These are phyloP conservation scores for Teunomyces gatunensis DNA, from an alignment of 805 yeast species.

Conservation along the genomic window DNA sequence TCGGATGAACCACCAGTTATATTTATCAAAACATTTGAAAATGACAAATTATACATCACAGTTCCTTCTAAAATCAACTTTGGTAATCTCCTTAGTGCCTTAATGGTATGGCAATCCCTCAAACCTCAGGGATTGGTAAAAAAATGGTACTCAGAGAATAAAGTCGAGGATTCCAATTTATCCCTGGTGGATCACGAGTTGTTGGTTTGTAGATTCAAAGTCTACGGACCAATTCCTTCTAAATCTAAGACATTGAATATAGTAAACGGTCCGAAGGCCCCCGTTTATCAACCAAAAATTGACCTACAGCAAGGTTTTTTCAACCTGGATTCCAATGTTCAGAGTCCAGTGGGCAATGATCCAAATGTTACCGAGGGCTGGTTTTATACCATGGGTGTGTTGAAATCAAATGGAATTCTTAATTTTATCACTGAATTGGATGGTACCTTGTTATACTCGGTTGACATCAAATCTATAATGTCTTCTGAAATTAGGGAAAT, in stretches of 20 bases:
- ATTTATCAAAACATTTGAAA: slow-evolving; percentile 40
- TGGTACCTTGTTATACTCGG: slow-evolving; percentile 57
- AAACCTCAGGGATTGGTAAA: slow-evolving; percentile 52
- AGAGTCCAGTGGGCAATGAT: slow-evolving; percentile 6
- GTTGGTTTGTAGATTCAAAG: slow-evolving; percentile 61
- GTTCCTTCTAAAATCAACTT: slow-evolving; percentile 39
- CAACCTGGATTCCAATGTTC: neutral
- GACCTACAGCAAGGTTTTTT: slow-evolving; percentile 2
- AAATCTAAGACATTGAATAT: slow-evolving; percentile 36
- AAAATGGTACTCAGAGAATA: slow-evolving; percentile 49
- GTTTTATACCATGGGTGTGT: slow-evolving; percentile 70
- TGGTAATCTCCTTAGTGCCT: slow-evolving; percentile 40
- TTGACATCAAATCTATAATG: slow-evolving; percentile 52
- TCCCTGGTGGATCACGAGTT: slow-evolving; percentile 33
- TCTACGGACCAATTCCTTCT: slow-evolving; percentile 61
- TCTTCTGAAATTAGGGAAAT: slow-evolving; percentile 62
- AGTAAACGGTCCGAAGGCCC: slow-evolving; percentile 38
- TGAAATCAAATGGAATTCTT: slow-evolving; percentile 61
- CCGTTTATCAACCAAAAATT: slow-evolving; percentile 22
- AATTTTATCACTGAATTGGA: slow-evolving; percentile 62
- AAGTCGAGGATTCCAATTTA: slow-evolving; percentile 22
- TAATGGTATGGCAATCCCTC: slow-evolving; percentile 58
- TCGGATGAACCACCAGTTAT: slow-evolving; percentile 36
- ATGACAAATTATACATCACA: slow-evolving; percentile 35
- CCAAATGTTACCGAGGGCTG: slow-evolving; percentile 49